These are phyloP conservation scores for Mrakiaceae sp. DNA, from an alignment of 1,284 basidiomycete genomes.

Conservation along the genomic window DNA sequence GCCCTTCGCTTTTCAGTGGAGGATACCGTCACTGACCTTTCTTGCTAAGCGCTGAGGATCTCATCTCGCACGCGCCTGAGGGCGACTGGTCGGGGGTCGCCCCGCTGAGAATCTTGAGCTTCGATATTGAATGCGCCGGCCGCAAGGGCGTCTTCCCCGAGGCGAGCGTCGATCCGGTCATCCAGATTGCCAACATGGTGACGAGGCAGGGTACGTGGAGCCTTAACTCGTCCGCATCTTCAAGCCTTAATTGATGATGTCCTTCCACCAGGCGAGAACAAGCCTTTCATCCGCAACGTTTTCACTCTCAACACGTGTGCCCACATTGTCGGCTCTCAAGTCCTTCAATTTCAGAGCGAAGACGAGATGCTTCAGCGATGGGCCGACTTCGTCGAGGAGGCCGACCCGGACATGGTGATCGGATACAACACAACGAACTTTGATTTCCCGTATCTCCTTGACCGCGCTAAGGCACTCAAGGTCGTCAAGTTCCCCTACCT, in stretches of 20 bases:
- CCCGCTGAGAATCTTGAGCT: constrained; percentile 80
- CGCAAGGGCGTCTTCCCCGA: constrained; percentile 93
- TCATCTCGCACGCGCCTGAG: constrained; percentile 79
- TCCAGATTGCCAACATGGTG: constrained; percentile 96
- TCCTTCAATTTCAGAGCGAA: constrained; percentile 73
- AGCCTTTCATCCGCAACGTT: constrained; percentile 89
- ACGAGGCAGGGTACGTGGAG: constrained; percentile 68
- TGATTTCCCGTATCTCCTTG: constrained; percentile 87
- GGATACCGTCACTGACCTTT: constrained; percentile 14
- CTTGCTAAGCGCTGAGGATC: constrained; percentile 49
- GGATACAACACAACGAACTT: constrained; percentile 88
- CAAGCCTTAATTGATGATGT: neutral
- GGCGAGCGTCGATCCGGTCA: constrained; percentile 74
- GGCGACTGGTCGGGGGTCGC: constrained; percentile 82
- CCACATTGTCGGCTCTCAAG: constrained; percentile 88
- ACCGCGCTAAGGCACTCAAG: constrained; percentile 72
- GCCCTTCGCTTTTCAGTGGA: neutral
- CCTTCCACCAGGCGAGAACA: constrained; percentile 53
- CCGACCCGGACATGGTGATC: constrained; percentile 85
- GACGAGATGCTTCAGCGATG: constrained; percentile 58
- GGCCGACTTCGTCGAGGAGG: constrained; percentile 72
- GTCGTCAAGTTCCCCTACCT: constrained; percentile 58
- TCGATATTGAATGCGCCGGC: constrained; percentile 95
- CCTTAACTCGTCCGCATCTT: neutral
- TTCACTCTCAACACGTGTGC: constrained; percentile 88